A percentile compares a stretch with the other conserved stretches of the same genome.
Conservation (phyloP, 208 protist genomes). For the Acanthamoeba sp. region DNA sequence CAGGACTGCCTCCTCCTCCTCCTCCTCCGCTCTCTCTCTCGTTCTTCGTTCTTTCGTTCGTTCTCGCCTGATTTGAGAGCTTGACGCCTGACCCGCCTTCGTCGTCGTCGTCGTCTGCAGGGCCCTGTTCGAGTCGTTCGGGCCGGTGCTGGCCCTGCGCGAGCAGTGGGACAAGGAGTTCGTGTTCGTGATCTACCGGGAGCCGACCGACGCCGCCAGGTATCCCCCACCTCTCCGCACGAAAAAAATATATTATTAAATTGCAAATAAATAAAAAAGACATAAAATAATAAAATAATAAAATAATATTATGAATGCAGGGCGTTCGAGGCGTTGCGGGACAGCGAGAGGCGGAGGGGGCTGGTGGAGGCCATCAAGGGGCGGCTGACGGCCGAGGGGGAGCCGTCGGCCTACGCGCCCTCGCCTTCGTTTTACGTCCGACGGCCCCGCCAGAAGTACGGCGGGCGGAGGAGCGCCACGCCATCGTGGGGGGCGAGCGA, state of each 20-base stretch:
- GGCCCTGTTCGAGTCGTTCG: neutral
- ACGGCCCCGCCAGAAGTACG: conserved; percentile 17
- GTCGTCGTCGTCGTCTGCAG: too few relatives aligned
- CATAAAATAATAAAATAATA: neutral
- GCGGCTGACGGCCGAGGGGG: neutral
- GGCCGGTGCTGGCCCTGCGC: neutral
- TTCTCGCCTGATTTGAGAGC: neutral
- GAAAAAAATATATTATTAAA: too few relatives aligned
- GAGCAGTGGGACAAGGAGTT: conserved; percentile 9
- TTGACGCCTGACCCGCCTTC: too few relatives aligned
- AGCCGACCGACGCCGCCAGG: neutral
- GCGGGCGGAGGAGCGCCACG: neutral
- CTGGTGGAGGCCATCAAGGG: neutral
- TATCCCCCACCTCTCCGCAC: too few relatives aligned
- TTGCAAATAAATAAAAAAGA: too few relatives aligned
- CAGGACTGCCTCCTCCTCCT: neutral
- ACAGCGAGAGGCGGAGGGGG: neutral
- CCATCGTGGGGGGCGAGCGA: neutral
- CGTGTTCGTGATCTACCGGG: conserved; percentile 37
- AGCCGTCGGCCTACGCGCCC: neutral
- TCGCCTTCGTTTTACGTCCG: conserved; percentile 1
- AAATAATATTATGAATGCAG: neutral
- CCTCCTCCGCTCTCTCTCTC: too few relatives aligned
- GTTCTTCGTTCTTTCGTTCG: neutral
- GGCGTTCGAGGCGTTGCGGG: neutral